phyloP scores from a whole-genome alignment of 345 rosid species.

The Eucalyptus marginata region DNA sequence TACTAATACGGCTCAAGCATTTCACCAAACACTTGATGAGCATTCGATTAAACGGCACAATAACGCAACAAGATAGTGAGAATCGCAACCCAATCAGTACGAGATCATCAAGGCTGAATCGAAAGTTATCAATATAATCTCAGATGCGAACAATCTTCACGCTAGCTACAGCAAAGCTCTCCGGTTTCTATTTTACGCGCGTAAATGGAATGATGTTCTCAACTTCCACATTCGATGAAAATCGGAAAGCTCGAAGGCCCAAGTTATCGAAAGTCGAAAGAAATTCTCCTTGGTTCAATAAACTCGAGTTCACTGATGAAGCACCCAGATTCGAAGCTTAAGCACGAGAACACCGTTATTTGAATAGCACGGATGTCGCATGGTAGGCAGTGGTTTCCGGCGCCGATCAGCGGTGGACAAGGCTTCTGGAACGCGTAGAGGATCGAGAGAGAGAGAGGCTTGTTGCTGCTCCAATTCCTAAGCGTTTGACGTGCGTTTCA shows the following conservation, averaged over 20 bases:
- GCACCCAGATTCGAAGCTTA: background rate
- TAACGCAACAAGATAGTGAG: fast-evolving
- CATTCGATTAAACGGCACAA: background rate
- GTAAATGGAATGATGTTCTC: background rate
- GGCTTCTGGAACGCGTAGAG: background rate
- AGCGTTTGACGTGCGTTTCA: background rate
- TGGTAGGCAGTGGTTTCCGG: background rate
- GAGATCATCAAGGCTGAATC: background rate
- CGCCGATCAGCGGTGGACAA: background rate
- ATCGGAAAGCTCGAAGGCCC: no score
- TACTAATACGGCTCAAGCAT: background rate
- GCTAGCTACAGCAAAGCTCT: background rate
- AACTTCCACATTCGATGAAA: background rate
- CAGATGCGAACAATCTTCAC: background rate
- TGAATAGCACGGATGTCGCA: background rate
- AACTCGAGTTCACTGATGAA: background rate
- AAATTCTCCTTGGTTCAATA: background rate
- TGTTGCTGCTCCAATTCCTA: fast-evolving
- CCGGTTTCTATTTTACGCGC: background rate
- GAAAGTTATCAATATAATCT: fast-evolving
- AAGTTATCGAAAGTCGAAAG: background rate
- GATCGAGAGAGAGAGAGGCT: background rate
- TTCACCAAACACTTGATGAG: background rate
- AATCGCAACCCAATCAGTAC: fast-evolving
- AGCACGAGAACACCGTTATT: fast-evolving